These are phyloP conservation scores for Chenopodium berlandieri DNA, from an alignment of 148 eudicot genomes.

Conservation along the genomic window DNA sequence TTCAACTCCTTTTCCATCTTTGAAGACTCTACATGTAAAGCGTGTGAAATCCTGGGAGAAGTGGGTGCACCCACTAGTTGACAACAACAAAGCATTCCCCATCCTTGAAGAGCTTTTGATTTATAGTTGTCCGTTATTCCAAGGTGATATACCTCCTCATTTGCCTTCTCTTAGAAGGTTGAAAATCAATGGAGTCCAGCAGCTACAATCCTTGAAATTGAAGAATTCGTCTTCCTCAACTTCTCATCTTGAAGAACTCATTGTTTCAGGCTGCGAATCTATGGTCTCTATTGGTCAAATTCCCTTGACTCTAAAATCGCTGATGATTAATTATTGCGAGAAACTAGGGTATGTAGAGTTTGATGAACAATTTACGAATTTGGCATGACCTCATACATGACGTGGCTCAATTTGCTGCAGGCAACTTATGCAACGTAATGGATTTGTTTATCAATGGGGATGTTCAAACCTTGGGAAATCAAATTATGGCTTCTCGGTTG, in stretches of 20 bases:
- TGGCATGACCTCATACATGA: constrained; percentile 13
- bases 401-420: constrained; percentile 17
- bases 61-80: not conserved
- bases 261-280: not conserved
- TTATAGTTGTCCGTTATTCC: not conserved
- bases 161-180: not conserved
- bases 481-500: not conserved
- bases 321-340: no score
- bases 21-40: not conserved
- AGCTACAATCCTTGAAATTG: not conserved
- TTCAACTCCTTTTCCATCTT: not conserved
- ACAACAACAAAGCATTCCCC: not conserved
- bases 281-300: not conserved
- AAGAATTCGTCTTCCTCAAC: not conserved
- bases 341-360: not conserved
- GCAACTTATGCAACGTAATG: not conserved
- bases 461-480: not conserved
- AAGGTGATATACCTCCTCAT: not conserved
- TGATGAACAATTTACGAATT: no score
- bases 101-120: not conserved
- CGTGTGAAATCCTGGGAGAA: not conserved
- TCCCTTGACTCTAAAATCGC: not conserved
- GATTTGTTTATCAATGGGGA: not conserved
- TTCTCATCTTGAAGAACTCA: not conserved
- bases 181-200: not conserved